phyloP scores from a whole-genome alignment of 2,329 filamentous ascomycete genomes.

The Nigrospora osmanthi region DNA sequence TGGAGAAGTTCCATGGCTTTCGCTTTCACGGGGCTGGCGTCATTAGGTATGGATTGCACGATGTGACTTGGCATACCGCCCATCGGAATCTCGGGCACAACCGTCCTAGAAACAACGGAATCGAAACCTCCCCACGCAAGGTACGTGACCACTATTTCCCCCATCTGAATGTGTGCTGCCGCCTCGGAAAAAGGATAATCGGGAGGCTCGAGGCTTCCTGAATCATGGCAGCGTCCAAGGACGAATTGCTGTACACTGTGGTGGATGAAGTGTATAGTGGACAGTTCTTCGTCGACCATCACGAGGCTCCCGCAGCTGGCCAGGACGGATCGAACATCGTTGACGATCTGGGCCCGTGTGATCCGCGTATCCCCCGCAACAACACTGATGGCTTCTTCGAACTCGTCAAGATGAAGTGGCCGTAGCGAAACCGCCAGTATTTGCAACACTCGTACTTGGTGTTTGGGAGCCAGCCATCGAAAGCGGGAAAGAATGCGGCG shows the following conservation, averaged over 20 bases:
- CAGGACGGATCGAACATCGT: slow-evolving; percentile 15
- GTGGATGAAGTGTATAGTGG: slow-evolving; percentile 21
- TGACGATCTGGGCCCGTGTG: slow-evolving; percentile 11
- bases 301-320: slow-evolving; percentile 25
- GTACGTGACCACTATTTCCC: background rate
- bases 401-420: slow-evolving; percentile 22
- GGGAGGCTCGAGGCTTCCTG: background rate
- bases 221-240: background rate
- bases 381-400: slow-evolving; percentile 30
- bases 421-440: slow-evolving; percentile 19
- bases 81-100: background rate
- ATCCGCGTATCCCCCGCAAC: slow-evolving; percentile 16
- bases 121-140: background rate
- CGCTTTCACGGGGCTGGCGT: background rate
- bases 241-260: slow-evolving; percentile 27
- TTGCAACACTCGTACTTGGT: slow-evolving; percentile 20
- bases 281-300: slow-evolving; percentile 24
- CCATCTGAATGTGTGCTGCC: background rate
- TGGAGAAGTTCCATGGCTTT: background rate
- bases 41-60: background rate
- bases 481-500: slow-evolving; percentile 19
- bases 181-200: background rate
- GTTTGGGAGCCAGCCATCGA: slow-evolving; percentile 4
- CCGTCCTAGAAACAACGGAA: background rate
- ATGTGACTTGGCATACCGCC: background rate